Base-by-base conservation (phyloP, 805 yeast species). In the Hanseniaspora occidentalis region DNA sequence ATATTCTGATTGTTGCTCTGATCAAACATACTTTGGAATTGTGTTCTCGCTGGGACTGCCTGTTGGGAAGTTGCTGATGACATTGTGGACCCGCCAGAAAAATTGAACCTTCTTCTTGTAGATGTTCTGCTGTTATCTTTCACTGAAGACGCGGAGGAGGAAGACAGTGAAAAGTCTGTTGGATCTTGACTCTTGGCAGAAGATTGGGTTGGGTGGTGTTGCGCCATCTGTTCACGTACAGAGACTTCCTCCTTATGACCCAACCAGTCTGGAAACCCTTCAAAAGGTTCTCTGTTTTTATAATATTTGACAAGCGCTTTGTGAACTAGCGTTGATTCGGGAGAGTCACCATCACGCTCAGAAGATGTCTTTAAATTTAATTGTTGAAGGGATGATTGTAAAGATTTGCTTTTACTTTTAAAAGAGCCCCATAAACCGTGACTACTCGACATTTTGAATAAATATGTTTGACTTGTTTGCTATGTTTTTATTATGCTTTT, bases 261-360 rank as follows among this genome's bases (percentile, higher is more conserved):
- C 23, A 60, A 40, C 65, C 65, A 60, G 2, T 54, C 58, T 7
- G 65, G 65, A 21, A 56, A 57, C 2, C 64, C 64, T 24, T 54
- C 52, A 38, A 58, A 58, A 1, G 58, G 60, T 27, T 52, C 58
- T 35, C 52, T 55, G 13, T 45, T 50, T 37, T 55, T 45, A 45
- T 69, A 70, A 50, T 53, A 65, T 38, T 60, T 57, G 9, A 66
- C 64, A 35, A 70, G 45, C 1, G 73, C 67, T 43, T 69, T 61
- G 43, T 67, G 69, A 4, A 70, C 58, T 6, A 68, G 57, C 0
- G 75, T 70, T 24, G 68, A 60, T 10, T 60, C 60, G 20, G 62
- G 61, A 1, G 60, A 47, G 23, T 59, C 63, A 20, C 71, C 71
- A 44, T 70, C 75, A 34, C 57, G 52, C 36, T 70, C 74, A 6